Evolutionary conservation across 148 eudicot species (phyloP), one percentile per base, ranked within the genome.

Genomic region (Vaccinium darrowii): DNA sequence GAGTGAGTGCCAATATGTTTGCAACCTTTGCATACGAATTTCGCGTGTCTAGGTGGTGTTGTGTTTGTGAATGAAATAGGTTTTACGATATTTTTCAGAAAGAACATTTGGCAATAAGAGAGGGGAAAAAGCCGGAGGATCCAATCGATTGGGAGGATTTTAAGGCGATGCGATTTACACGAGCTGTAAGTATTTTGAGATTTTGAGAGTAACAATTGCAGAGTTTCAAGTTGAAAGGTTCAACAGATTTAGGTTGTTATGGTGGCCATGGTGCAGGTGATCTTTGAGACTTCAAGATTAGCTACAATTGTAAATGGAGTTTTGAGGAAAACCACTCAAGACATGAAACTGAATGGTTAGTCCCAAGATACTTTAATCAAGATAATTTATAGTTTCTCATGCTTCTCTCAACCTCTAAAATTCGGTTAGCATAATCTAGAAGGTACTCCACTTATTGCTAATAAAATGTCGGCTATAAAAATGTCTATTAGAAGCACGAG

Each of bases 231-330:
- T 1, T 77, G 58, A 39, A 27, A 27, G n/a, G 36, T 63, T 13
- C 5, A 60, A 21, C 23, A 49, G 7, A 58, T 11, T 57, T 79
- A 25, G 11, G 15, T 9, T 30, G 9, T 2, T 27, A 0, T 73
- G 65, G 25, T 67, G 74, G 58, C 56, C 11, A 62, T 80, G n/a
- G 71, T 86, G 89, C 94, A 96, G 99, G 99, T 97, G 75, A 97
- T 97, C 75, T 91, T 92, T 85, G 99, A 97, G 91, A 95, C 98
- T 36, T 94, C 98, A 67, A 95, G 99, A 86, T 89, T 97, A 85
- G 99, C 99, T 65, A 97, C 98, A 72, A 91, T 97, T 88, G 99
- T 97, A 23, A 97, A 97, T 89, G 99, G 99, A 43, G 98, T 97
- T 5, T 82, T 97, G 85, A 95, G 99, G 88, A 97, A 97, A 89